A percentile compares a stretch with the other conserved stretches of the same genome.
These are phyloP conservation scores for Trichosporon coremiiforme DNA, from an alignment of 1,284 basidiomycete species.

Conservation along the genomic window DNA sequence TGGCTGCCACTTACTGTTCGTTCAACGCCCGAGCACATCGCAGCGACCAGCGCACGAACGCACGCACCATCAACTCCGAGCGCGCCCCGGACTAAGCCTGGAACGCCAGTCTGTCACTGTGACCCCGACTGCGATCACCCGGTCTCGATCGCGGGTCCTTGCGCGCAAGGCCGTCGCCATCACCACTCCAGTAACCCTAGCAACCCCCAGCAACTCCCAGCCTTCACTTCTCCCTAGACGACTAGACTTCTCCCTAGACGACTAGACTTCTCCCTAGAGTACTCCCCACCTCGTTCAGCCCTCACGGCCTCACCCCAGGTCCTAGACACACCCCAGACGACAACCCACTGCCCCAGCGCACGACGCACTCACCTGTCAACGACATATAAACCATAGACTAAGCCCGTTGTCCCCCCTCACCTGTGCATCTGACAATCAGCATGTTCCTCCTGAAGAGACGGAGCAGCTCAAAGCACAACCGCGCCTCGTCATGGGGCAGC, in stretches of 20 bases:
- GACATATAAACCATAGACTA: not conserved
- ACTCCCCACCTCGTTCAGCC: not conserved
- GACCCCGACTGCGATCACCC: conserved; percentile 1
- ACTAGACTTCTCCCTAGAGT: too few relatives aligned
- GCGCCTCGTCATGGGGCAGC: conserved; percentile 1
- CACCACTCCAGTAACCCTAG: not conserved
- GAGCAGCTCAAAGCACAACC: not conserved
- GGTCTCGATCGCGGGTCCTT: not conserved
- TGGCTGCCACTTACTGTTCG: not conserved
- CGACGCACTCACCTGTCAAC: not conserved
- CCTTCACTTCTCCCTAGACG: too few relatives aligned
- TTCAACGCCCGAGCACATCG: not conserved
- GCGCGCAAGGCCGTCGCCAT: not conserved
- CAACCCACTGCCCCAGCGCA: not conserved
- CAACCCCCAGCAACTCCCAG: too few relatives aligned
- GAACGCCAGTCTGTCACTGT: conserved; percentile 2
- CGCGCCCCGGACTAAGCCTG: not conserved
- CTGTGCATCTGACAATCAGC: not conserved
- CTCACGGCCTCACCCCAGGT: not conserved
- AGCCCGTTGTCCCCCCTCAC: not conserved
- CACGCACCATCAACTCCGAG: not conserved
- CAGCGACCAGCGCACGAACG: too few relatives aligned
- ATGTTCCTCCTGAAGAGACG: conserved; percentile 6
- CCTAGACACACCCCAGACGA: not conserved
- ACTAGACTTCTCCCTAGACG: too few relatives aligned